Conservation (phyloP, 371 early-diverging fungal genomes). For the Mortierella sp. region DNA sequence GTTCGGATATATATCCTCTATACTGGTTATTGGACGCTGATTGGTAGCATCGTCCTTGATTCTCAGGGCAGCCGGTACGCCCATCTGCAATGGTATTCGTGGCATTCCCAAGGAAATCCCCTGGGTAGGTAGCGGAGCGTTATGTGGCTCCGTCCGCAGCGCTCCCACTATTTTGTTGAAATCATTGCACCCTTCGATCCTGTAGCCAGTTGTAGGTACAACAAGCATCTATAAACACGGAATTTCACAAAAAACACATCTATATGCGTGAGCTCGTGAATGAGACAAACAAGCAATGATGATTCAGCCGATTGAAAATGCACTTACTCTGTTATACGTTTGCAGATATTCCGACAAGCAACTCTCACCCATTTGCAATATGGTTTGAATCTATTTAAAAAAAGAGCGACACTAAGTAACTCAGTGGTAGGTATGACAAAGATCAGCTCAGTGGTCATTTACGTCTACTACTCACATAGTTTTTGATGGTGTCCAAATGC, state of each 20-base stretch:
- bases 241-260: too few species aligned
- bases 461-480: conserved; percentile 24
- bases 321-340: conserved; percentile 32
- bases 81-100: too few species aligned
- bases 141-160: conserved; percentile 2
- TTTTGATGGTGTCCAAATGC: conserved; percentile 7
- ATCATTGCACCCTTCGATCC: conserved; percentile 42
- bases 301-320: too few species aligned
- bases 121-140: too few species aligned
- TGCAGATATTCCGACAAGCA: conserved; percentile 25
- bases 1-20: too few species aligned
- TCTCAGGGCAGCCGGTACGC: too few species aligned
- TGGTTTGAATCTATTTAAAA: conserved; percentile 11
- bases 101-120: too few species aligned
- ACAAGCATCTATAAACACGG: conserved; percentile 33
- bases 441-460: neutral
- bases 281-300: too few species aligned
- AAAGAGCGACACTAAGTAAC: neutral
- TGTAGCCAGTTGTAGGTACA: conserved; percentile 29
- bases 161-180: conserved; percentile 23
- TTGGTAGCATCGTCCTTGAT: too few species aligned
- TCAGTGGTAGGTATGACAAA: neutral
- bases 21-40: too few species aligned
- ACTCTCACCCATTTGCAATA: conserved; percentile 14
- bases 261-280: too few species aligned